Percentiles rank a stretch among this genome's conserved stretches.
These are phyloP conservation scores for Yueomyces sinensis DNA, from an alignment of 805 yeast species.

Conservation along the genomic window DNA sequence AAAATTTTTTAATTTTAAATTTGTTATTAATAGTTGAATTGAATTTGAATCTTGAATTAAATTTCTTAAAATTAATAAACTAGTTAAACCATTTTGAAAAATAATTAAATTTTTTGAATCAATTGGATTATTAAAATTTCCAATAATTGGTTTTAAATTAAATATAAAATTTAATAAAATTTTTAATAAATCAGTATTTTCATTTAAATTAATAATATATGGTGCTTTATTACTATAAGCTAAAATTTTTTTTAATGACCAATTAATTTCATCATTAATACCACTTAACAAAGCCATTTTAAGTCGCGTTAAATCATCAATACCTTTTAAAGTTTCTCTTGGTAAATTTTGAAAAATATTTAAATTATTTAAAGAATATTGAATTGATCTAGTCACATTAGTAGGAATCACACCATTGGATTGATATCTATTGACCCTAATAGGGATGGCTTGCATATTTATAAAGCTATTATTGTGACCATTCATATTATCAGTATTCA, in stretches of 20 bases:
- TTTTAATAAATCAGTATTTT: constrained; percentile 26
- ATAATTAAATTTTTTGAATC: constrained; percentile 5
- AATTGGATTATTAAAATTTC: constrained; percentile 14
- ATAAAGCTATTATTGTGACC: constrained; percentile 9
- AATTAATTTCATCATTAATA: constrained; percentile 51
- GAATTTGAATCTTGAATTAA: constrained; percentile 71
- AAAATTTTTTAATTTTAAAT: constrained; percentile 32
- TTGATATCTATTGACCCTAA: constrained; percentile 18
- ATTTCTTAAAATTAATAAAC: constrained; percentile 56
- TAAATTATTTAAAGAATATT: constrained; percentile 19
- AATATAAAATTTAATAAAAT: constrained; percentile 25
- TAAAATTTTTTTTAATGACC: constrained; percentile 43
- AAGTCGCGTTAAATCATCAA: constrained; percentile 50
- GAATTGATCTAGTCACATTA: constrained; percentile 7
- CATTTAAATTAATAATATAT: constrained; percentile 34
- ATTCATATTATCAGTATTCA: constrained; percentile 1
- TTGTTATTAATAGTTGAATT: constrained; percentile 61
- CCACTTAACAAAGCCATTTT: constrained; percentile 57
- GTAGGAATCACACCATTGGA: constrained; percentile 14
- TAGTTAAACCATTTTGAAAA: constrained; percentile 24
- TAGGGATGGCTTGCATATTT: constrained; percentile 16
- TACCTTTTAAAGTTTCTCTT: constrained; percentile 35
- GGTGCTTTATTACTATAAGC: constrained; percentile 33
- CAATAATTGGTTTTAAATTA: constrained; percentile 12
- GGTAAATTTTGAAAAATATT: constrained; percentile 23